Conservation (phyloP, 179 eudicot genomes). For the Amaranthus tricolor region DNA sequence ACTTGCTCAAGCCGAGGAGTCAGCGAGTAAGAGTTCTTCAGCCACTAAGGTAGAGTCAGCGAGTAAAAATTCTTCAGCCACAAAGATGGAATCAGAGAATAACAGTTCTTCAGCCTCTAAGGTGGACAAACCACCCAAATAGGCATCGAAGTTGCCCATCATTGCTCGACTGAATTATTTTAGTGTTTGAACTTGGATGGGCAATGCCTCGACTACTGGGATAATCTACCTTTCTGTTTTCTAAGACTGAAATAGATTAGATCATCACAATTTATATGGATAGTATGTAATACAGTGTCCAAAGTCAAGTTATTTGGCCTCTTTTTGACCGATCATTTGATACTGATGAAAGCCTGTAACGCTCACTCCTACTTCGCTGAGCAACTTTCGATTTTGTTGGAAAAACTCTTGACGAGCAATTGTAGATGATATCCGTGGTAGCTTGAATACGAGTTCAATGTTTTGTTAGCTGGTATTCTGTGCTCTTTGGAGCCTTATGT, state of each 20-base stretch:
- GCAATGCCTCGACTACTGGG: neutral
- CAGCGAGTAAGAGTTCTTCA: slow-evolving; percentile 25
- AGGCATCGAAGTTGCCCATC: neutral
- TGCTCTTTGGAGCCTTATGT: neutral
- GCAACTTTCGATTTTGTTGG: neutral
- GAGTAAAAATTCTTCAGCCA: slow-evolving; percentile 22
- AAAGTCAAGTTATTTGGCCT: neutral
- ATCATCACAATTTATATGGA: too few species aligned
- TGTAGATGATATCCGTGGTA: neutral
- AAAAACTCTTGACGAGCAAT: neutral
- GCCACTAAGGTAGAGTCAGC: slow-evolving; percentile 24
- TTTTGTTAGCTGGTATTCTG: neutral
- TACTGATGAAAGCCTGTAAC: neutral
- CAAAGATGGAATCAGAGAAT: slow-evolving; percentile 26
- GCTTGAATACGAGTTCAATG: neutral
- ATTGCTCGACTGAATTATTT: neutral
- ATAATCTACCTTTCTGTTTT: neutral
- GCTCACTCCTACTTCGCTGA: neutral
- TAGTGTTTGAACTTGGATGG: neutral
- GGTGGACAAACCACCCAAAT: slow-evolving; percentile 33
- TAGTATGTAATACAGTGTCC: neutral
- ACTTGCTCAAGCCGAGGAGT: slow-evolving; percentile 53
- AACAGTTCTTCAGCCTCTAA: slow-evolving; percentile 21
- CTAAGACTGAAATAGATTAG: neutral
- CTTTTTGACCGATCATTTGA: neutral